Conservation (phyloP, 148 eudicot genomes). For the Rhododendron henanense region DNA sequence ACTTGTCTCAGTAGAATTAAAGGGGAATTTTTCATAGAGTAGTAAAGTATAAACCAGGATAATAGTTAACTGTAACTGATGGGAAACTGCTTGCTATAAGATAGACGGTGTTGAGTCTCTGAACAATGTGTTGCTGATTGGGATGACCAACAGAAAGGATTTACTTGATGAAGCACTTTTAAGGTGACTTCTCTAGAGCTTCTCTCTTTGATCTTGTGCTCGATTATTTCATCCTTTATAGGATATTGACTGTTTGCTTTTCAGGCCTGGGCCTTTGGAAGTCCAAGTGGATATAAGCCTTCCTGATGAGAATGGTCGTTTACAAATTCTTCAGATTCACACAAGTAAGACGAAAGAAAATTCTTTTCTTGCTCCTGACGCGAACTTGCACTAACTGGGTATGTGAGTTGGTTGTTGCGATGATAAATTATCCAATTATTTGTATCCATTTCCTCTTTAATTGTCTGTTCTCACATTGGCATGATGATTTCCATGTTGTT, state of each 20-base stretch:
- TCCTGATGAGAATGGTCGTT: constrained; percentile 92
- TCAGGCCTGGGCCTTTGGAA: constrained; percentile 97
- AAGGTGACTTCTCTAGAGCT: constrained; percentile 37
- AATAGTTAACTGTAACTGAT: constrained; percentile 9
- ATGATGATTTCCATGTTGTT: not conserved
- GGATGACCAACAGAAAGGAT: constrained; percentile 99
- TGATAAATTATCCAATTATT: no score
- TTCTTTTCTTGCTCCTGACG: constrained; percentile 88
- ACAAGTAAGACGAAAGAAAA: constrained; percentile 96
- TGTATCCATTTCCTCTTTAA: not conserved
- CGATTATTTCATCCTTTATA: not conserved
- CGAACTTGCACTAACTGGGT: constrained; percentile 81
- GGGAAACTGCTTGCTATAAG: constrained; percentile 27
- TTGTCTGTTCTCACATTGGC: not conserved
- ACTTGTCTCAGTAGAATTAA: constrained; percentile 12
- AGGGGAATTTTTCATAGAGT: not conserved
- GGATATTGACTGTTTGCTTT: constrained; percentile 13
- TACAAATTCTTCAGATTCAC: constrained; percentile 96
- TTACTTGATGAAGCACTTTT: constrained; percentile 98
- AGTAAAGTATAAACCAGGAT: not conserved
- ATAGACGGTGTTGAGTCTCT: constrained; percentile 99
- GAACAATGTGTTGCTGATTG: constrained; percentile 93
- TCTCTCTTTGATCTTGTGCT: not conserved
- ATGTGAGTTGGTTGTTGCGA: constrained; percentile 23
- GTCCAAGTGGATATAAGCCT: constrained; percentile 99